Percentiles rank a stretch among this genome's conserved stretches.
Conservation (phyloP, 2,329 filamentous ascomycete species). For the Hymenoscyphus occultus region DNA sequence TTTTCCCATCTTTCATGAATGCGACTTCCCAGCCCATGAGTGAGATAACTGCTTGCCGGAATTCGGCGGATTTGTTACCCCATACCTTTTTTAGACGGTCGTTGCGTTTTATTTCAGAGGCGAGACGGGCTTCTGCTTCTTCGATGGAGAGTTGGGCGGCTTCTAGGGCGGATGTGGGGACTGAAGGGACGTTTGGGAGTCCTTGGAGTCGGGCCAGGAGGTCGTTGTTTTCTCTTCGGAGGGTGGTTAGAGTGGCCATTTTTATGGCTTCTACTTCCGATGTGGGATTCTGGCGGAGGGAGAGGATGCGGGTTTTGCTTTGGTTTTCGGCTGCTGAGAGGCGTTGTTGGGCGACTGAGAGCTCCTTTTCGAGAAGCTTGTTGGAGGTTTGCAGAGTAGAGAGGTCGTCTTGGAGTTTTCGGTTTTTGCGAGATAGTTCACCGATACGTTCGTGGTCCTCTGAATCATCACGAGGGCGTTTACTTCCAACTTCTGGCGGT, state of each 20-base stretch:
- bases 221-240: conserved; percentile 81
- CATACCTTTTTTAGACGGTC: conserved; percentile 89
- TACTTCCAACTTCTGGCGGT: conserved; percentile 50
- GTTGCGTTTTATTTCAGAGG: conserved; percentile 77
- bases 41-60: conserved; percentile 89
- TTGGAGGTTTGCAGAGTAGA: conserved; percentile 66
- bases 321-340: conserved; percentile 63
- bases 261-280: conserved; percentile 83
- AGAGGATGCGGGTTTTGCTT: conserved; percentile 76
- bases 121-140: conserved; percentile 65
- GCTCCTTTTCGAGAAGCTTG: conserved; percentile 70
- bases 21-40: conserved; percentile 93
- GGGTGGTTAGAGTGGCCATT: conserved; percentile 69
- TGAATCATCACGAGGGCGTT: conserved; percentile 59
- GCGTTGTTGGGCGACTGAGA: conserved; percentile 70
- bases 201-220: conserved; percentile 68
- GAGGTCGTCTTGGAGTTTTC: conserved; percentile 77
- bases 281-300: conserved; percentile 89
- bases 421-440: conserved; percentile 81
- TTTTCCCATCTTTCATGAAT: conserved; percentile 95
- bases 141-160: conserved; percentile 72
- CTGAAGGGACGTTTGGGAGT: conserved; percentile 40
- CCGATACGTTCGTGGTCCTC: conserved; percentile 68
- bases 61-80: conserved; percentile 86
- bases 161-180: conserved; percentile 75